phyloP scores from a whole-genome alignment of 495 filamentous ascomycete species.

The Aspergillus olivimuriae region DNA sequence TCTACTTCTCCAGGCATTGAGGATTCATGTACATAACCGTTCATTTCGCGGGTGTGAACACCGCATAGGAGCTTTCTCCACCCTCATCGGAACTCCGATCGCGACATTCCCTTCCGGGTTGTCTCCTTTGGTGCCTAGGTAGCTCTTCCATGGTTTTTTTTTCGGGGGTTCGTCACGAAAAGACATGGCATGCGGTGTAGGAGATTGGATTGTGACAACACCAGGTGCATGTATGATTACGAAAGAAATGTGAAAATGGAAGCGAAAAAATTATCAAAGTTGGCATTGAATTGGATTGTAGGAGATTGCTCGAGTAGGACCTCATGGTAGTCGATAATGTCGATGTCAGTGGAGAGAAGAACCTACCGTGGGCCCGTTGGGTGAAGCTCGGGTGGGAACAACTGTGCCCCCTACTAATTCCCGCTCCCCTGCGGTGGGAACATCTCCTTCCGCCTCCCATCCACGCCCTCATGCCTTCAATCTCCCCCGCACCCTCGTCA shows the following conservation, averaged over 20 bases:
- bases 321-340: too few relatives aligned
- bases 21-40: slow-evolving; percentile 11
- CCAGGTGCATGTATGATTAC: slow-evolving; percentile 40
- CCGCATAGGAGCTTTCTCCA: too few relatives aligned
- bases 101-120: neutral
- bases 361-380: too few relatives aligned
- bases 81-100: neutral
- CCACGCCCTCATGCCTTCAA: neutral
- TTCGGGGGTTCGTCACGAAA: neutral
- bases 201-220: slow-evolving; percentile 10
- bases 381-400: too few relatives aligned
- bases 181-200: neutral
- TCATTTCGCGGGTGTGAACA: too few relatives aligned
- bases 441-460: neutral
- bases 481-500: slow-evolving; percentile 10
- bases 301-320: too few relatives aligned
- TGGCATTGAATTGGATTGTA: neutral
- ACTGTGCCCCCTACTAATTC: too few relatives aligned
- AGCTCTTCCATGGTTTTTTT: neutral
- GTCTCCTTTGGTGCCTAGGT: neutral
- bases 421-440: too few relatives aligned
- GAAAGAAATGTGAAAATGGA: slow-evolving; percentile 40
- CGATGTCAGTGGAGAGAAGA: too few relatives aligned
- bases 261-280: slow-evolving; percentile 11
- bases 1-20: slow-evolving; percentile 1